Percentiles rank a stretch among this genome's conserved stretches.
These are phyloP conservation scores for Talaromyces sp. DNA, from an alignment of 2,329 filamentous ascomycete genomes.

Conservation along the genomic window DNA sequence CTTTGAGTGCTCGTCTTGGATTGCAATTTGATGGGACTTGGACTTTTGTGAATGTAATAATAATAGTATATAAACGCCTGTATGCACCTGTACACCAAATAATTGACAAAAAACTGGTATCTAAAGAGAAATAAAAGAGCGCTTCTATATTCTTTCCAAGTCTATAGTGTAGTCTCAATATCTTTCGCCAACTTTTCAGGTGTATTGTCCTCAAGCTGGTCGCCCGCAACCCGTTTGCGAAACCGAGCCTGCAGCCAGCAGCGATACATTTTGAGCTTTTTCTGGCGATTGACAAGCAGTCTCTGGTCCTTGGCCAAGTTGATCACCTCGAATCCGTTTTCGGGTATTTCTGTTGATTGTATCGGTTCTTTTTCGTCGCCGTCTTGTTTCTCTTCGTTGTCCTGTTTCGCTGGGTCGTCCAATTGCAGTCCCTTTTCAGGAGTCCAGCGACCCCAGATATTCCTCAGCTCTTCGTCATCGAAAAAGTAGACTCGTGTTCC, in stretches of 20 bases:
- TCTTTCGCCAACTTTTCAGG: conserved; percentile 3
- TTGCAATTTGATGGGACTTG: not conserved
- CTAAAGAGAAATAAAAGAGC: not conserved
- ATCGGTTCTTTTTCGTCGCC: not conserved
- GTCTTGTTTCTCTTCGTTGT: conserved; percentile 4
- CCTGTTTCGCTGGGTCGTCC: conserved; percentile 9
- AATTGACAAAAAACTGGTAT: not conserved
- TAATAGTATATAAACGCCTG: not conserved
- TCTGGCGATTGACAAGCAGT: conserved; percentile 85
- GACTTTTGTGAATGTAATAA: not conserved
- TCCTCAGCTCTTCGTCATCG: conserved; percentile 72
- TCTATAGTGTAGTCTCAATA: conserved; percentile 9
- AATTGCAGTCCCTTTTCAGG: conserved; percentile 30
- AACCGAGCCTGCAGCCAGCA: conserved; percentile 63
- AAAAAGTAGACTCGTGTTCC: conserved; percentile 98
- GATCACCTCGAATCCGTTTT: conserved; percentile 17
- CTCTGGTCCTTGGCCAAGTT: conserved; percentile 81
- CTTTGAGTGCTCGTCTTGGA: not conserved
- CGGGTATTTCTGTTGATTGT: not conserved
- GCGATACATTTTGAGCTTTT: conserved; percentile 94
- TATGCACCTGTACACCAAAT: not conserved
- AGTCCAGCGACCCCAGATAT: conserved; percentile 66
- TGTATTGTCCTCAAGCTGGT: not conserved
- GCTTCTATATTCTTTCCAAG: not conserved
- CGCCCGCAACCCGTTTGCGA: conserved; percentile 24